These are phyloP conservation scores for Cryptococcus sp. DNA, from an alignment of 1,284 basidiomycete genomes.

Conservation along the genomic window DNA sequence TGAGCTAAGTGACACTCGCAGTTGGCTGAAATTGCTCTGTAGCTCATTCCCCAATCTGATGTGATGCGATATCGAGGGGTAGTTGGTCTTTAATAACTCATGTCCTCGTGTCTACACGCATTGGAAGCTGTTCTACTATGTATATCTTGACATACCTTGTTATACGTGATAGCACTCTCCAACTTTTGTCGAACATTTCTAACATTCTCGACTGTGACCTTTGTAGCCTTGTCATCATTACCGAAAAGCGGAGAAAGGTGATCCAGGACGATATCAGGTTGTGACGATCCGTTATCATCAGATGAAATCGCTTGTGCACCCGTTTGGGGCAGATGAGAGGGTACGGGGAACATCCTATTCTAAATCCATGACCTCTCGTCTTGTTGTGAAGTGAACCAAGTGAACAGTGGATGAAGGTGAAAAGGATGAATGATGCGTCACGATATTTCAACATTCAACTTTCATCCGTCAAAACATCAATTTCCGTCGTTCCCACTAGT, in stretches of 20 bases:
- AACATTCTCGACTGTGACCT: constrained; percentile 14
- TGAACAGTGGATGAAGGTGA: neutral
- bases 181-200: constrained; percentile 14
- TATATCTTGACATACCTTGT: constrained; percentile 18
- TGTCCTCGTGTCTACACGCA: constrained; percentile 17
- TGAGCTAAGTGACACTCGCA: constrained; percentile 9
- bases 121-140: neutral
- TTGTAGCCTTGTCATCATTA: neutral
- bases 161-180: constrained; percentile 17
- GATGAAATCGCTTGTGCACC: constrained; percentile 7
- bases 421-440: neutral
- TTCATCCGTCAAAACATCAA: neutral
- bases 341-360: constrained; percentile 25
- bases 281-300: neutral
- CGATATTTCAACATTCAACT: neutral
- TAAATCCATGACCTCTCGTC: neutral
- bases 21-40: constrained; percentile 5
- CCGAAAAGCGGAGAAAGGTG: constrained; percentile 19
- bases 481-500: no score
- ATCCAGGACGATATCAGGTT: constrained; percentile 18
- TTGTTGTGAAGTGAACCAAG: no score
- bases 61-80: constrained; percentile 26
- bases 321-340: constrained; percentile 20
- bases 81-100: constrained; percentile 22
- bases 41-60: constrained; percentile 19